A percentile compares a stretch with the other conserved stretches of the same genome.
Evolutionary conservation across 1,139 yeast species (phyloP).

Genomic region (Yamadazyma atlantica): DNA sequence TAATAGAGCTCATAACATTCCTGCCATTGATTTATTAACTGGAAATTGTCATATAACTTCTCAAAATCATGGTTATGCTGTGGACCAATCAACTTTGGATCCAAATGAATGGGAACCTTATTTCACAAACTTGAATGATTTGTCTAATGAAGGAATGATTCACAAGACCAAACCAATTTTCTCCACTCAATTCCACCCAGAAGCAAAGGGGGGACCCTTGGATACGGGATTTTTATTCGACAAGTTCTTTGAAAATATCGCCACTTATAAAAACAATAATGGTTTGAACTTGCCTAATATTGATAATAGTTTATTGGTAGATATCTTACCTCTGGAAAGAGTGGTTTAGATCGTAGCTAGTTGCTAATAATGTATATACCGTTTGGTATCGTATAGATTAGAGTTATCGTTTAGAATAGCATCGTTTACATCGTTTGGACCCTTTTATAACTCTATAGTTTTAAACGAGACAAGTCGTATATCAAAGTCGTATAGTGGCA

Average conservation of each 20-base stretch:
- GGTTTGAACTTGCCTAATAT: slow-evolving; percentile 47
- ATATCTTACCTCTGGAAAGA: slow-evolving; percentile 83
- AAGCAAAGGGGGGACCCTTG: slow-evolving; percentile 98
- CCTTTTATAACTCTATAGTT: no score
- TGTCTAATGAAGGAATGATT: slow-evolving; percentile 96
- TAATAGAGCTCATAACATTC: slow-evolving; percentile 97
- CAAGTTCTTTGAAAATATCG: slow-evolving; percentile 75
- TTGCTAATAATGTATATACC: not conserved
- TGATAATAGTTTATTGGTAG: slow-evolving; percentile 64
- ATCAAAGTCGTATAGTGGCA: no score
- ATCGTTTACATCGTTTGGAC: no score
- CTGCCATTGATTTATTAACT: slow-evolving; percentile 84
- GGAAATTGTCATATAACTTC: slow-evolving; percentile 97
- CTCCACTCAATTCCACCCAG: slow-evolving; percentile 98
- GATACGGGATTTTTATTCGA: slow-evolving; percentile 91
- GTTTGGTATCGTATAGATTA: no score
- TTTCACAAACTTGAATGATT: slow-evolving; percentile 90
- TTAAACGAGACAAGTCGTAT: no score
- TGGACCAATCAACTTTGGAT: slow-evolving; percentile 75
- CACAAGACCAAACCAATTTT: slow-evolving; percentile 84
- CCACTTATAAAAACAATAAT: slow-evolving; percentile 47
- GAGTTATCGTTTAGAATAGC: no score
- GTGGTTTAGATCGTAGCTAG: slow-evolving; percentile 37
- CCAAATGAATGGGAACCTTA: slow-evolving; percentile 72
- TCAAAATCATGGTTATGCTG: slow-evolving; percentile 98